phyloP scores from a whole-genome alignment of 257 asterid species.

The Forsythia suspensa region DNA sequence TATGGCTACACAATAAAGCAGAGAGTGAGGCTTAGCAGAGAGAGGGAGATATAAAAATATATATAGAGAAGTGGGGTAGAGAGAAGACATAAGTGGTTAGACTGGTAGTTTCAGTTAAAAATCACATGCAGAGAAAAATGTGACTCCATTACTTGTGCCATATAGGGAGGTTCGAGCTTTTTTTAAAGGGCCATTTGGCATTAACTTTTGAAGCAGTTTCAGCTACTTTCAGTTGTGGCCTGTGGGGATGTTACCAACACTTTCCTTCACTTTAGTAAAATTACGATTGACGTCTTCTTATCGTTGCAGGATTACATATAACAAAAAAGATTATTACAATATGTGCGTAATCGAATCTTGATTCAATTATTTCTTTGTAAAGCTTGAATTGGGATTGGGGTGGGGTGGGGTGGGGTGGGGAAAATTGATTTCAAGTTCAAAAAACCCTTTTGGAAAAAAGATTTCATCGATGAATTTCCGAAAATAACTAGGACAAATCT shows the following conservation, averaged over 20 bases:
- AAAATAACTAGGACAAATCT: too few species aligned
- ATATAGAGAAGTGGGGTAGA: not conserved
- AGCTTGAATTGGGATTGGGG: too few species aligned
- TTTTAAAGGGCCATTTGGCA: not conserved
- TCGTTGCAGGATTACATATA: too few species aligned
- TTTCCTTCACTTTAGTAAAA: not conserved
- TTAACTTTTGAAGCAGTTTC: not conserved
- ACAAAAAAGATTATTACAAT: too few species aligned
- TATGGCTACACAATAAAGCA: slow-evolving; percentile 14
- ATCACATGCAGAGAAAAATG: not conserved
- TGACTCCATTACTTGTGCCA: not conserved
- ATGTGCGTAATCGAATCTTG: too few species aligned
- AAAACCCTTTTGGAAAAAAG: too few species aligned
- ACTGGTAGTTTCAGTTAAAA: not conserved
- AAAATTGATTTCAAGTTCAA: too few species aligned
- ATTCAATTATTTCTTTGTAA: too few species aligned
- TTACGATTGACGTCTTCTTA: too few species aligned
- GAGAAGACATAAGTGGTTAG: not conserved
- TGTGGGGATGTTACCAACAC: not conserved
- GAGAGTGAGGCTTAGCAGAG: not conserved
- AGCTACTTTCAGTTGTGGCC: not conserved
- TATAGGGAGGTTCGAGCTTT: not conserved
- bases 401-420: too few species aligned
- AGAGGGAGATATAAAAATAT: not conserved
- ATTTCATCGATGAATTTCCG: too few species aligned